Evolutionary conservation across 306 rosid species (phyloP).

Genomic region (Gynostemma pentaphyllum): DNA sequence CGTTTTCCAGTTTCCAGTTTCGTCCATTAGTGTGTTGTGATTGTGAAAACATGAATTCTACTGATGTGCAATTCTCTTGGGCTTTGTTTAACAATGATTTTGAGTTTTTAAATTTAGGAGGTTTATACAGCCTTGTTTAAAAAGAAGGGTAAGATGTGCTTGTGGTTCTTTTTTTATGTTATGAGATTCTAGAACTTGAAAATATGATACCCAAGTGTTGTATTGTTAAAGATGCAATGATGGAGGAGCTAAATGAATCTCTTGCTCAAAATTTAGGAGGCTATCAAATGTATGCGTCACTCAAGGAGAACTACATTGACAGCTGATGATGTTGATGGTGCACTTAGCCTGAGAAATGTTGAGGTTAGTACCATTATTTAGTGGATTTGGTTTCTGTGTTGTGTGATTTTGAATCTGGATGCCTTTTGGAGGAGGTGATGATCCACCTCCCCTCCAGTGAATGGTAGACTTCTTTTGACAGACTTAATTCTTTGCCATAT

Average conservation of each 20-base stretch:
- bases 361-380: slow-evolving; percentile 41
- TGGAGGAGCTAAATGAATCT: neutral
- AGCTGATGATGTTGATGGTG: slow-evolving; percentile 78
- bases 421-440: too few relatives aligned
- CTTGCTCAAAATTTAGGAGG: slow-evolving; percentile 45
- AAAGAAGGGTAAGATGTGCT: neutral
- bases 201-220: neutral
- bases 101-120: neutral
- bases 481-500: too few relatives aligned
- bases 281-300: slow-evolving; percentile 96
- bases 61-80: neutral
- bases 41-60: neutral
- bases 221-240: neutral
- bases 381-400: neutral
- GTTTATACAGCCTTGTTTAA: neutral
- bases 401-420: neutral
- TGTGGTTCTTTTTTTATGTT: neutral
- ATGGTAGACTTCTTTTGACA: too few relatives aligned
- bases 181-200: neutral
- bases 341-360: slow-evolving; percentile 67
- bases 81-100: neutral
- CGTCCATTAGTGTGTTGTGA: neutral
- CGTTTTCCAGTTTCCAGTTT: neutral
- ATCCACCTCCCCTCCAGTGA: too few relatives aligned
- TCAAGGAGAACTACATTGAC: slow-evolving; percentile 59